These are phyloP conservation scores for Croton laevigatus DNA, from an alignment of 441 rosid genomes.

Conservation along the genomic window DNA sequence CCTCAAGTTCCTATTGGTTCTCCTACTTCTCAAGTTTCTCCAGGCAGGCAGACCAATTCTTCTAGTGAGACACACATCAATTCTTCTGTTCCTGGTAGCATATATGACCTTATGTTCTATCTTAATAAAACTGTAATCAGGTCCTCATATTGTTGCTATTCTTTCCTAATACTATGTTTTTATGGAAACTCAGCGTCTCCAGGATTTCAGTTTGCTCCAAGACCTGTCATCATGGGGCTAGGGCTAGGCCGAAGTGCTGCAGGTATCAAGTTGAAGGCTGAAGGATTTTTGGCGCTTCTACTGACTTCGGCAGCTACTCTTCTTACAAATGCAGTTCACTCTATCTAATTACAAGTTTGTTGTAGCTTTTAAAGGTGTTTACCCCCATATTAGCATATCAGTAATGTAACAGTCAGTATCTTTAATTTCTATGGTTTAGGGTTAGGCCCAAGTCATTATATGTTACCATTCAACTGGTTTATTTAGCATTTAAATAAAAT, in stretches of 20 bases:
- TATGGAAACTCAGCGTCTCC: constrained; percentile 41
- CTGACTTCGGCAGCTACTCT: constrained; percentile 28
- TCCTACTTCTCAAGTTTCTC: constrained; percentile 45
- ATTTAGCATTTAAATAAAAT: background rate
- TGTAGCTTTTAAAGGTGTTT: background rate
- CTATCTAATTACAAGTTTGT: constrained; percentile 11
- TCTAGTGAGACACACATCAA: constrained; percentile 36
- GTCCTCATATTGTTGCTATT: background rate
- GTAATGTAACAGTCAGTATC: background rate
- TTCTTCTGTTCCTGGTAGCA: constrained; percentile 46
- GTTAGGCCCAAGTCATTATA: background rate
- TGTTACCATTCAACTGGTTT: background rate
- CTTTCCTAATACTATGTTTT: background rate
- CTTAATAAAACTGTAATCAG: background rate
- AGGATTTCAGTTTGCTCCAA: constrained; percentile 43
- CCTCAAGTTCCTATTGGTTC: constrained; percentile 31
- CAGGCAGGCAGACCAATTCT: constrained; percentile 41
- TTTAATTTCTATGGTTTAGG: background rate
- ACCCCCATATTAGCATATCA: background rate
- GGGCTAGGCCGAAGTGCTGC: constrained; percentile 35
- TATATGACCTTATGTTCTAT: background rate
- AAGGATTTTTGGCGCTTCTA: constrained; percentile 24
- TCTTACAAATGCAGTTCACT: constrained; percentile 20
- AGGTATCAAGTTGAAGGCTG: constrained; percentile 28
- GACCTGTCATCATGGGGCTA: constrained; percentile 42